These are phyloP conservation scores for Moesziomyces parantarcticus DNA, from an alignment of 1,284 basidiomycete species.

Conservation along the genomic window DNA sequence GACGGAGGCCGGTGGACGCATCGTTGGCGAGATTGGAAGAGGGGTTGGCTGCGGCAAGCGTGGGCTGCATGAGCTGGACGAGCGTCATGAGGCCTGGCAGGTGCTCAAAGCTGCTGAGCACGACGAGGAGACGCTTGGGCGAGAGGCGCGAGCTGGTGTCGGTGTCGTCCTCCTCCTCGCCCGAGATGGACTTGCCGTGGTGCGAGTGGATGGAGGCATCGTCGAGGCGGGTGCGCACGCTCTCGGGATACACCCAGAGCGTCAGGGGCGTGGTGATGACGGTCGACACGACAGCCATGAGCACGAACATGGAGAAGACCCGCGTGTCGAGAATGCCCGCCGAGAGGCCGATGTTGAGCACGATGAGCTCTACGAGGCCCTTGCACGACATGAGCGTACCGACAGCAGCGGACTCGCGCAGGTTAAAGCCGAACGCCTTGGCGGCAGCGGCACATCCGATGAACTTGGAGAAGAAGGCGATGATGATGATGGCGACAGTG, in stretches of 20 bases:
- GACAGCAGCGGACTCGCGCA: slow-evolving; percentile 84
- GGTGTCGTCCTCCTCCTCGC: slow-evolving; percentile 34
- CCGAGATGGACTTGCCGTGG: slow-evolving; percentile 20
- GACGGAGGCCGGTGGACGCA: slow-evolving; percentile 18
- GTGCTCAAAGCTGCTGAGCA: slow-evolving; percentile 91
- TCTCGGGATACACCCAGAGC: slow-evolving; percentile 77
- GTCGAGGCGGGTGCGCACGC: slow-evolving; percentile 48
- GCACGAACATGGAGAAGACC: slow-evolving; percentile 85
- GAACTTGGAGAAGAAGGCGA: slow-evolving; percentile 83
- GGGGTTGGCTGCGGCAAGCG: slow-evolving; percentile 34
- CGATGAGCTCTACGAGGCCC: slow-evolving; percentile 81
- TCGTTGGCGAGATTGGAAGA: slow-evolving; percentile 3
- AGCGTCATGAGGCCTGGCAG: slow-evolving; percentile 74
- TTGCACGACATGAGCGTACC: slow-evolving; percentile 94
- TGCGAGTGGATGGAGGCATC: slow-evolving; percentile 32
- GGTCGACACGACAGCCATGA: slow-evolving; percentile 85
- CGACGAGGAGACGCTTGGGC: slow-evolving; percentile 76
- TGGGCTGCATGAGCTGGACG: slow-evolving; percentile 70
- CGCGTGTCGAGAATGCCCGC: slow-evolving; percentile 79
- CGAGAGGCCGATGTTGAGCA: slow-evolving; percentile 86
- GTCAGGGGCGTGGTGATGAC: slow-evolving; percentile 90
- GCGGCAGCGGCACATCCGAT: slow-evolving; percentile 73
- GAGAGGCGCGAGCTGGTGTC: slow-evolving; percentile 24
- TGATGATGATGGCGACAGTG: slow-evolving; percentile 80
- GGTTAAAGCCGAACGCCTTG: slow-evolving; percentile 76